These are phyloP conservation scores for Drechslera avenae DNA, from an alignment of 2,329 filamentous ascomycete genomes.

Conservation along the genomic window DNA sequence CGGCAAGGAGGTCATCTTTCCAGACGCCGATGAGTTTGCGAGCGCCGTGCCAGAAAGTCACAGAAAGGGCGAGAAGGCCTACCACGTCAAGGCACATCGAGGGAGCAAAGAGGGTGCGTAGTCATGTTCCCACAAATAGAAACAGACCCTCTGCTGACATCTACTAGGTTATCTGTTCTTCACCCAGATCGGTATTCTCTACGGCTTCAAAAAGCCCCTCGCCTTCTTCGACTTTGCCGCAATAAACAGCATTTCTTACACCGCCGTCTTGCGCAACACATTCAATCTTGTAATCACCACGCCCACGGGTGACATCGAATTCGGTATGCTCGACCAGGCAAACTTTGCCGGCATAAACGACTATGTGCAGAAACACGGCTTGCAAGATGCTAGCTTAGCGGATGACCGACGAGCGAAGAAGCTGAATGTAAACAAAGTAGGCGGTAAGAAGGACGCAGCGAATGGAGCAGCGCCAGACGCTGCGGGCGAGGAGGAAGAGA, in stretches of 20 bases:
- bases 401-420: conserved; percentile 64
- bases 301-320: conserved; percentile 63
- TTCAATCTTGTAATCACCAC: conserved; percentile 67
- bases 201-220: conserved; percentile 69
- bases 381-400: conserved; percentile 68
- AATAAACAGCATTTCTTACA: conserved; percentile 66
- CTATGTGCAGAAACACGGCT: conserved; percentile 64
- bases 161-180: conserved; percentile 65
- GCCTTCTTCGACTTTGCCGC: conserved; percentile 65
- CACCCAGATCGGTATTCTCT: conserved; percentile 64
- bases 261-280: conserved; percentile 66
- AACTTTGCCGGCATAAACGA: conserved; percentile 66
- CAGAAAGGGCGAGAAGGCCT: conserved; percentile 66
- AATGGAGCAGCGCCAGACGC: conserved; percentile 8
- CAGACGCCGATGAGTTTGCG: conserved; percentile 62
- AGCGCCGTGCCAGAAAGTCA: conserved; percentile 65
- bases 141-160: conserved; percentile 16
- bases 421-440: conserved; percentile 57
- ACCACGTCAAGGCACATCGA: conserved; percentile 66
- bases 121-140: neutral
- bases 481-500: conserved; percentile 42
- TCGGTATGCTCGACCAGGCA: conserved; percentile 69
- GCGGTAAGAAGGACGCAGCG: conserved; percentile 28
- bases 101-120: conserved; percentile 67
- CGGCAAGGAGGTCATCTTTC: conserved; percentile 58